Evolutionary conservation across 208 protist species (phyloP), one percentile per base, ranked within the genome.

Genomic region (Crithidia mellificae): DNA sequence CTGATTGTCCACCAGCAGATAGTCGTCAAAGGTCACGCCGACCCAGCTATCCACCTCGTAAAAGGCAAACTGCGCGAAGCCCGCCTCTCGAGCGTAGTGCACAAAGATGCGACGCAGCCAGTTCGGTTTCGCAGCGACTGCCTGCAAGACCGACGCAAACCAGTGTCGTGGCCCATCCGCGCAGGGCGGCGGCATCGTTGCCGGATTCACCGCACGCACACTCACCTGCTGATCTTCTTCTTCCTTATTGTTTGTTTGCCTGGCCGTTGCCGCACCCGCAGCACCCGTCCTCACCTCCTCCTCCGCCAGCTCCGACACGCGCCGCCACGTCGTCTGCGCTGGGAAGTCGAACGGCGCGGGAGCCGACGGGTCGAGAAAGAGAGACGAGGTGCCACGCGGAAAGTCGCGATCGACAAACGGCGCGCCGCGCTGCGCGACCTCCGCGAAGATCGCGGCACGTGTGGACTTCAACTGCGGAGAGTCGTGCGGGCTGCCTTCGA

Each of bases 21-120:
- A 91, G 68, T 97, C 91, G 71, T 98, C 94, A 39, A 98, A 75
- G 38, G 81, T 89, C 57, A 98, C 84, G 20, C 77, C 80, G 11
- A 75, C 59, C 91, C 88, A 96, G 27, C 56, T 62, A 24, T 84
- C 83, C 51, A 83, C 76, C 68, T 96, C 93, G 75, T 86, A 96
- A 56, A 95, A 96, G 5, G 80, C 77, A 27, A 98, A 92, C 66
- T 92, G 87, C 14, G 85, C 92, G 29, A 95, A 84, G 53, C 91
- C 93, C n/a, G 80, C 77, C 39, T 76, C 78, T 2, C 52, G 41
- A 59, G 93, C 68, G 74, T 93, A 95, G 29, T 73, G 72, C 12
- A 88, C 62, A 44, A 85, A 83, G 43, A 94, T 54, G 53, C 63
- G 72, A 6, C 63, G 65, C 25, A 96, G 65, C 85, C 85, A 92